Evolutionary conservation across 176 grass and related monocot genomes (phyloP), one percentile per base, ranked within the genome.

Genomic region (Triticum aestivum): DNA sequence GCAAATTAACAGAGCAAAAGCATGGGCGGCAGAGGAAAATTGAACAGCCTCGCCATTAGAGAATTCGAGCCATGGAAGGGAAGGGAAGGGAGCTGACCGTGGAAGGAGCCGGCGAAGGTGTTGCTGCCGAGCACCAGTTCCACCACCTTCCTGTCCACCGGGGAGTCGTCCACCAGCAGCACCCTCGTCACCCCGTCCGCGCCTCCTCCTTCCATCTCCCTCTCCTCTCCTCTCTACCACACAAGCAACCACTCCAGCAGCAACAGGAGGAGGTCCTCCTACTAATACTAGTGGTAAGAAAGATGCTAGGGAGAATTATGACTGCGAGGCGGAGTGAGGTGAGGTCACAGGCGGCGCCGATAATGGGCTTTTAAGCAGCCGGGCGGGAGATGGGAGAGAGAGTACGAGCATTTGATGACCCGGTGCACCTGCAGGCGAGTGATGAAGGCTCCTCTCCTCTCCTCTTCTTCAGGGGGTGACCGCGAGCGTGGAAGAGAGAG

Each of bases 111-210:
- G 82, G 86, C 88, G 76, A 89, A 84, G 77, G 85, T 56, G 88
- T 70, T 84, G 65, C 88, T 92, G 81, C 84, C 91, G 88, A 97
- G 95, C 10, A 97, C 86, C 11, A 89, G 90, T 87, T 97, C 86
- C 37, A 80, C 92, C 23, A 97, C 83, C 67, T 79, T 90, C 84
- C 95, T 89, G 83, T 97, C 95, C 15, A 94, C 89, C 54, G 95
- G 90, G 3, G 95, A 97, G 87, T 97, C 95, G 78, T 97, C 95
- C 69, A 97, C 95, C 72, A 97, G 83, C 73, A 97, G 92, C 85
- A 97, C 92, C 86, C 94, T 87, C 89, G 69, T 83, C 86, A 89
- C 87, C 6, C 75, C 90, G 81, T 76, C 86, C 86, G 18, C 27
- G 33, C 62, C 39, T 23, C 54, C 77, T 18, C 41, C 75, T 54